Evolutionary conservation across 805 yeast species (phyloP).

Genomic region (Saturnispora ahearnii): DNA sequence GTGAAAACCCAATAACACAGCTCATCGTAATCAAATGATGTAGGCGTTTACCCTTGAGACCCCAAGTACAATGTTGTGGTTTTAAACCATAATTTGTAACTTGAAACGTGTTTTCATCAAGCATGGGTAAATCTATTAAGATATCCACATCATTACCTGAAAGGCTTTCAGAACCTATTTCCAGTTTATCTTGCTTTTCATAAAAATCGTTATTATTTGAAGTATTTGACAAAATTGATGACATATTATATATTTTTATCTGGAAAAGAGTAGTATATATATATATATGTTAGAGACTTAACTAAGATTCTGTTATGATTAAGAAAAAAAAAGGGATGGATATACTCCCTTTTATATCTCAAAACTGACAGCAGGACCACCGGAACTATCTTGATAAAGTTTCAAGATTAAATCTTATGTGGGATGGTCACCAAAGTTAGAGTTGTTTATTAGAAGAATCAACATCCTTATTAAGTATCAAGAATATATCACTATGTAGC

Average conservation of each 20-base stretch:
- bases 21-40: conserved; percentile 43
- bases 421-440: no score
- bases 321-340: no score
- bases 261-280: neutral
- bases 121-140: conserved; percentile 1
- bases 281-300: neutral
- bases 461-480: no score
- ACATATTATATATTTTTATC: neutral
- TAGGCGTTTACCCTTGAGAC: conserved; percentile 46
- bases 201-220: neutral
- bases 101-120: conserved; percentile 4
- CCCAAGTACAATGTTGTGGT: conserved; percentile 35
- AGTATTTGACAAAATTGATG: neutral
- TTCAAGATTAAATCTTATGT: no score
- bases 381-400: no score
- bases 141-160: neutral
- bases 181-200: conserved; percentile 1
- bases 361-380: no score
- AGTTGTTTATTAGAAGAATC: no score
- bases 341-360: no score
- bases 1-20: conserved; percentile 56
- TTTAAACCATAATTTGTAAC: conserved; percentile 3
- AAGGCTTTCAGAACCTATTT: conserved; percentile 1
- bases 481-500: neutral
- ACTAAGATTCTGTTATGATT: neutral